Conservation (phyloP, 2,329 filamentous ascomycete species). For the Ophiostoma fasciatum region DNA sequence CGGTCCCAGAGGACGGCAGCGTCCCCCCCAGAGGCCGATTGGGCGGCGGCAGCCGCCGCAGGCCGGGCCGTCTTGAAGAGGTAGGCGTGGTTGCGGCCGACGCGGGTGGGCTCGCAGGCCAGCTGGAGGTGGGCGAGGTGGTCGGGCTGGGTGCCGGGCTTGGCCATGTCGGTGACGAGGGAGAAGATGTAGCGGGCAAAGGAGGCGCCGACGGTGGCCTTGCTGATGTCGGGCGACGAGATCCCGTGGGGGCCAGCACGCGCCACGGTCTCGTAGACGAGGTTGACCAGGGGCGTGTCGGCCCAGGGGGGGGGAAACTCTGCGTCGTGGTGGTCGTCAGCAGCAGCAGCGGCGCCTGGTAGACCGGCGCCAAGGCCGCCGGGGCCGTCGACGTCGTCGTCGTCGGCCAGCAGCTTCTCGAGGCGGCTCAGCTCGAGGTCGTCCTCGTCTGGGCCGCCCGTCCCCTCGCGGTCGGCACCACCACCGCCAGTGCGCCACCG, state of each 20-base stretch:
- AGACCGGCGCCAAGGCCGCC: too few species aligned
- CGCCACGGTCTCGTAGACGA: constrained; percentile 21
- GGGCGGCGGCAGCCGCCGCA: too few species aligned
- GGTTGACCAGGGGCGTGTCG: constrained; percentile 21
- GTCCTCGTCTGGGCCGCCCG: too few species aligned
- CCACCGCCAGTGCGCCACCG: too few species aligned
- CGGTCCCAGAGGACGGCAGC: too few species aligned
- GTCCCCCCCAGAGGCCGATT: too few species aligned
- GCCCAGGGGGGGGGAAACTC: too few species aligned
- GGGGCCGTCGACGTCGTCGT: constrained; percentile 6
- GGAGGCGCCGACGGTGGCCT: constrained; percentile 20
- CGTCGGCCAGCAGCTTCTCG: too few species aligned
- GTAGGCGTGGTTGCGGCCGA: constrained; percentile 27
- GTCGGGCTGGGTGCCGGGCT: constrained; percentile 22
- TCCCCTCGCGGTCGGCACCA: too few species aligned
- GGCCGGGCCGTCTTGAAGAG: constrained; percentile 21
- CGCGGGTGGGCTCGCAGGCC: constrained; percentile 21
- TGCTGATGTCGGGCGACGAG: constrained; percentile 22
- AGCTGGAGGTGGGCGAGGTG: constrained; percentile 26
- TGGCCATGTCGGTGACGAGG: constrained; percentile 18
- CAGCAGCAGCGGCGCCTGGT: too few species aligned
- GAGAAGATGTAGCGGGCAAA: constrained; percentile 23
- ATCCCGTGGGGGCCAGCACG: constrained; percentile 19
- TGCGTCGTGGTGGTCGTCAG: too few species aligned
- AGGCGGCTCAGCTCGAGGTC: constrained; percentile 5